These are phyloP conservation scores for Sphaceloma murrayae DNA, from an alignment of 2,329 filamentous ascomycete species.

Conservation along the genomic window DNA sequence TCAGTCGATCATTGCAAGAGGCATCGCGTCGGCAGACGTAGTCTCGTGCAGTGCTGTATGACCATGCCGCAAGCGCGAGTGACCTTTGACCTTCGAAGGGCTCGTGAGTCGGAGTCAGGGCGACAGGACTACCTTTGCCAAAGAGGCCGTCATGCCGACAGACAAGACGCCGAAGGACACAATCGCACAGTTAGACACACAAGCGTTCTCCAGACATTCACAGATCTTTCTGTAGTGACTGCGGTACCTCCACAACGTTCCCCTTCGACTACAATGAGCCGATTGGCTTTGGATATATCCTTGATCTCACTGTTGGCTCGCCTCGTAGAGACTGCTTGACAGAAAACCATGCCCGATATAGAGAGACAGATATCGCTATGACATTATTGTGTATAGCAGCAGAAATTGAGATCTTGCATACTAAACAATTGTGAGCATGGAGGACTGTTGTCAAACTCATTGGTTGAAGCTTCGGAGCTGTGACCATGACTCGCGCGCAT, in stretches of 20 bases:
- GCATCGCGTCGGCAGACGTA: not conserved
- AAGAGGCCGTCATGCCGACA: slow-evolving; percentile 4
- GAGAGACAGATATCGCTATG: too few relatives aligned
- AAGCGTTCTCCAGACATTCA: not conserved
- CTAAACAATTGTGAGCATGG: too few relatives aligned
- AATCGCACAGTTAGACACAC: not conserved
- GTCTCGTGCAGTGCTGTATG: slow-evolving; percentile 8
- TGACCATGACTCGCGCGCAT: not conserved
- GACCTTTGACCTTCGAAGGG: not conserved
- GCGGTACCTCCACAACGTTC: slow-evolving; percentile 5
- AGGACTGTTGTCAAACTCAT: too few relatives aligned
- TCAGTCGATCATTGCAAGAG: slow-evolving; percentile 9
- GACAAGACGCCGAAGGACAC: not conserved
- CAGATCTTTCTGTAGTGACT: slow-evolving; percentile 2
- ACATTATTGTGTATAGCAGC: too few relatives aligned
- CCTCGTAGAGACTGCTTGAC: not conserved
- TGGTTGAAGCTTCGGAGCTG: not conserved
- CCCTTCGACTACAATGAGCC: slow-evolving; percentile 3
- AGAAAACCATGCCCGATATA: too few relatives aligned
- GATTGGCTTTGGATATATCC: not conserved
- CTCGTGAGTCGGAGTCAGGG: not conserved
- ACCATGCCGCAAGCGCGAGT: slow-evolving; percentile 3
- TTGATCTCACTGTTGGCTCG: slow-evolving; percentile 3
- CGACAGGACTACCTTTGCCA: not conserved
- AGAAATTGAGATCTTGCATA: too few relatives aligned